These are phyloP conservation scores for Pyrenopolyporus hunteri DNA, from an alignment of 495 filamentous ascomycete species.

Conservation along the genomic window DNA sequence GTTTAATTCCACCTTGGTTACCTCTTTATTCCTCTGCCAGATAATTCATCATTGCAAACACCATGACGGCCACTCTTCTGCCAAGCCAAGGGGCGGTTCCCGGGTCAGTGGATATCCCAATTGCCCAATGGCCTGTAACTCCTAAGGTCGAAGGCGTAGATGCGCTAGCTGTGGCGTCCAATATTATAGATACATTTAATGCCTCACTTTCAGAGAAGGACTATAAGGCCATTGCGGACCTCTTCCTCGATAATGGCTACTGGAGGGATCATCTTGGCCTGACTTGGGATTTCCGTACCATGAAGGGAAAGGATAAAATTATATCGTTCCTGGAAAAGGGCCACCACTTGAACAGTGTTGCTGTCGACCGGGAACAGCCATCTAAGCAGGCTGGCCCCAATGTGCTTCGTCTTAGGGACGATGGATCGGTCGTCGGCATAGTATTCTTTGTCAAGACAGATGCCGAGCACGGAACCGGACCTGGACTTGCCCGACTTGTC, in stretches of 20 bases:
- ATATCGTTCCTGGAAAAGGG: slow-evolving; percentile 52
- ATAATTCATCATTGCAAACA: slow-evolving; percentile 4
- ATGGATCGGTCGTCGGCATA: slow-evolving; percentile 57
- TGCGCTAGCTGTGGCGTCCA: slow-evolving; percentile 51
- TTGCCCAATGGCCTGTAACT: slow-evolving; percentile 49
- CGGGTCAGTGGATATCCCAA: slow-evolving; percentile 61
- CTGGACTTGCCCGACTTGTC: slow-evolving; percentile 62
- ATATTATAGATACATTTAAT: slow-evolving; percentile 57
- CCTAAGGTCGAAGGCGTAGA: slow-evolving; percentile 46
- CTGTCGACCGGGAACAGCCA: slow-evolving; percentile 53
- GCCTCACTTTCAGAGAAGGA: slow-evolving; percentile 48
- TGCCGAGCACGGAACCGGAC: slow-evolving; percentile 60
- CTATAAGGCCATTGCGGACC: slow-evolving; percentile 40
- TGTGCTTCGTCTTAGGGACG: slow-evolving; percentile 50
- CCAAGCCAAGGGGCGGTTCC: slow-evolving; percentile 64
- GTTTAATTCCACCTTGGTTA: background rate
- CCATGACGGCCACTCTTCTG: slow-evolving; percentile 27
- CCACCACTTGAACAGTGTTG: slow-evolving; percentile 50
- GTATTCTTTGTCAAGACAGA: slow-evolving; percentile 59
- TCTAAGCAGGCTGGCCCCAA: slow-evolving; percentile 54
- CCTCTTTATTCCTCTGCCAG: background rate
- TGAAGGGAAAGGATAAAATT: slow-evolving; percentile 61
- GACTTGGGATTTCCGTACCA: slow-evolving; percentile 65
- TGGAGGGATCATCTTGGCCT: slow-evolving; percentile 69
- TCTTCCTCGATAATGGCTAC: slow-evolving; percentile 65